These are phyloP conservation scores for Saccharomyces hybrid DNA, from an alignment of 1,139 yeast species.

Conservation along the genomic window DNA sequence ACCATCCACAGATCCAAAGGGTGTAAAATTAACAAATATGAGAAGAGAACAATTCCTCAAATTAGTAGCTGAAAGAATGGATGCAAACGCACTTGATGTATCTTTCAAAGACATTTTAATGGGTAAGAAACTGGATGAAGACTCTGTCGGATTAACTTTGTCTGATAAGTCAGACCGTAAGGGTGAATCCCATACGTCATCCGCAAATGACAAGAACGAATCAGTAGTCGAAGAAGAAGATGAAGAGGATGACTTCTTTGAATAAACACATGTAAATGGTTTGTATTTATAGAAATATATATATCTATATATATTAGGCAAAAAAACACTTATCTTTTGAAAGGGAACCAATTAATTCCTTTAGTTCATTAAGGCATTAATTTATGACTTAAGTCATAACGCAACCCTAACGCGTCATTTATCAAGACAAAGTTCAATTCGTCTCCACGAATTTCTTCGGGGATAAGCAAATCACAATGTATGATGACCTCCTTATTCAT, in stretches of 20 bases:
- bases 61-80: slow-evolving; percentile 43
- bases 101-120: slow-evolving; percentile 48
- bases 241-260: slow-evolving; percentile 44
- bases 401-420: slow-evolving; percentile 61
- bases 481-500: slow-evolving; percentile 39
- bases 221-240: slow-evolving; percentile 19
- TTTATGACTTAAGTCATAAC: slow-evolving; percentile 27
- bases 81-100: slow-evolving; percentile 47
- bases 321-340: not conserved
- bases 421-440: slow-evolving; percentile 42
- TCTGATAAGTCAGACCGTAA: slow-evolving; percentile 9
- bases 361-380: not conserved
- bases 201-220: slow-evolving; percentile 6
- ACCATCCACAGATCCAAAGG: slow-evolving; percentile 20
- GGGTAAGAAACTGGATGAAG: slow-evolving; percentile 37
- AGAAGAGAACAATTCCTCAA: slow-evolving; percentile 45
- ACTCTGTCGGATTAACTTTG: slow-evolving; percentile 20
- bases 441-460: slow-evolving; percentile 42
- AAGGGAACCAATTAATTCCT: not conserved
- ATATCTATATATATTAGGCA: slow-evolving; percentile 2
- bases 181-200: slow-evolving; percentile 7
- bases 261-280: slow-evolving; percentile 21
- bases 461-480: slow-evolving; percentile 42
- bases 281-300: slow-evolving; percentile 1
- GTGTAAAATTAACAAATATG: slow-evolving; percentile 37